Base-by-base conservation (phyloP, 805 yeast genomes). In the Grigorovia yakushimaensis region DNA sequence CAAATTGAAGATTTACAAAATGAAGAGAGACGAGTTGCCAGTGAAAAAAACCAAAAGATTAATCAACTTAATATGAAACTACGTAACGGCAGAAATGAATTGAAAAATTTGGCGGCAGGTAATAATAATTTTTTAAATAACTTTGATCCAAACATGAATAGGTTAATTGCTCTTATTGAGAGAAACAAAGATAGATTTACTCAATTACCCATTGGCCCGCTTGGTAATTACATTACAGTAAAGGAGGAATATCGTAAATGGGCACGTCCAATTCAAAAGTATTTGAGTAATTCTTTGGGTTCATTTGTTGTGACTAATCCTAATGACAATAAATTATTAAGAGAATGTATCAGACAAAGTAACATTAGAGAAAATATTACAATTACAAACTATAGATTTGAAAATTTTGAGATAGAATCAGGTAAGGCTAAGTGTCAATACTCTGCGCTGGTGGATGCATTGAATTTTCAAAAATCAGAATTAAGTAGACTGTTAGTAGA, bases 141-240 rank as follows among this genome's bases (percentile, higher is more conserved):
- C 1, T 82, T 79, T 70, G 83, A 82, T 7, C 51, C 51, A 1
- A 65, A 67, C 5, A 73, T 79, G 59, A 64, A 63, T 8, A 43
- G 49, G 2, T 58, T 82, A 6, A 54, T 81, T 21, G 52, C 58
- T 3, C 75, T 68, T 5, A 73, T 82, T 6, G 52, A 64, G 23
- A 44, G 47, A 36, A 54, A 60, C 2, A 67, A 67, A 13, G 42
- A 53, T 0, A 55, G 63, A 15, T 81, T 76, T 71, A 72, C 71
- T 17, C 55, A 62, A 2, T 58, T 57, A 35, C 95, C 95, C 0
- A 62, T 82, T 17, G 98, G 98, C 0, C 98, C 98, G 0, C 52
- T 91, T 2, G 96, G 96, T 1, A 53, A 71, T 3, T 66, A 67
- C 49, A 69, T 88, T 2, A 69, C 75, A 4, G 68, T 91, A 13